Conservation (phyloP, 2,329 filamentous ascomycete species). For the Cylindrodendrum hubeiense region DNA sequence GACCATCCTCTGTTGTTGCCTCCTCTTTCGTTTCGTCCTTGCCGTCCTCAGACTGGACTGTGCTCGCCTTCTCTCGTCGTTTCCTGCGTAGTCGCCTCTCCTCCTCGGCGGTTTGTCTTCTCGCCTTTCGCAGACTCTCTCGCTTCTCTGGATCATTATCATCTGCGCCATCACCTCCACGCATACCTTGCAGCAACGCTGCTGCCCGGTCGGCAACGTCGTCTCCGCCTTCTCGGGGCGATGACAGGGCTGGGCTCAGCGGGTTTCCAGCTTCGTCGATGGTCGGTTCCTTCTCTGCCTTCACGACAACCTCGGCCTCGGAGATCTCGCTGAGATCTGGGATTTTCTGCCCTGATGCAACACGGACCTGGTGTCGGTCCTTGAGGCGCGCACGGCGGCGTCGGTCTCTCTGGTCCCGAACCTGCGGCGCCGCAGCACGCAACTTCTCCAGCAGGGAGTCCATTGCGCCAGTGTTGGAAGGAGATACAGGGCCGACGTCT, state of each 20-base stretch:
- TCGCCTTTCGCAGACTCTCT: conserved; percentile 70
- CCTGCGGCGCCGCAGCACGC: conserved; percentile 90
- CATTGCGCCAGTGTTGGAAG: conserved; percentile 89
- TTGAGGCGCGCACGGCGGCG: conserved; percentile 89
- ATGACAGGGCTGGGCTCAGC: conserved; percentile 63
- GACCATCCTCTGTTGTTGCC: conserved; percentile 26
- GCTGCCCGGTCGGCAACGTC: conserved; percentile 90
- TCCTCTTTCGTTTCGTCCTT: conserved; percentile 33
- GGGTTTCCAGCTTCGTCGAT: conserved; percentile 63
- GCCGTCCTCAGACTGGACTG: conserved; percentile 47
- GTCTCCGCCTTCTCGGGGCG: conserved; percentile 65
- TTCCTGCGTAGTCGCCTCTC: conserved; percentile 77
- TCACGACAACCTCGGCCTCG: conserved; percentile 61
- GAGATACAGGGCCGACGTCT: conserved; percentile 70
- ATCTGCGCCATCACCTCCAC: conserved; percentile 72
- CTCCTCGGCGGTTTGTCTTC: conserved; percentile 82
- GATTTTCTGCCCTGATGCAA: conserved; percentile 91
- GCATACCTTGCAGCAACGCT: conserved; percentile 84
- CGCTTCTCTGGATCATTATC: conserved; percentile 63
- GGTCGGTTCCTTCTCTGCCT: conserved; percentile 47
- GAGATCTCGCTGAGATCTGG: conserved; percentile 75
- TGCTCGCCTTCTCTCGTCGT: conserved; percentile 71
- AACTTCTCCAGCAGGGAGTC: conserved; percentile 95
- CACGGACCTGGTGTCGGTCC: conserved; percentile 89
- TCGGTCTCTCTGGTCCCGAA: conserved; percentile 88